Evolutionary conservation across 768 basidiomycete genomes (phyloP), one percentile per base, ranked within the genome.

Genomic region (Agrocybe pediades): DNA sequence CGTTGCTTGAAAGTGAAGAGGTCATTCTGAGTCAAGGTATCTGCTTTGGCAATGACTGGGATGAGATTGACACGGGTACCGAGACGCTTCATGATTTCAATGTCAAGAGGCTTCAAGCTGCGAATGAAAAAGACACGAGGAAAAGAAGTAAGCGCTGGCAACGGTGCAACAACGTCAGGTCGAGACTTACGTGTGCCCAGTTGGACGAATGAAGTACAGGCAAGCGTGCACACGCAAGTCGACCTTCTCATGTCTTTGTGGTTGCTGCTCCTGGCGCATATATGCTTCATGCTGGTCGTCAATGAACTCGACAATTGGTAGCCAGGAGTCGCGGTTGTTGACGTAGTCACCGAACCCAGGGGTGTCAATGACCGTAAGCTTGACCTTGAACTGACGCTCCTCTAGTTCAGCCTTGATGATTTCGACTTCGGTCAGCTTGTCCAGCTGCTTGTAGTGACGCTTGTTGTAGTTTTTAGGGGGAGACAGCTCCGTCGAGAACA

Each of bases 331-430:
- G 52, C 93, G 86, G 84, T 99, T 99, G 91, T 99, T 99, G 76
- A 99, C 96, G 66, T 98, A 98, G 88, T 99, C 97, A 30, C 97
- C 97, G 59, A 98, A 99, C 24, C 97, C 97, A 50, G 97, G 97
- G 9, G 96, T 98, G 73, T 99, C 97, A 60, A 99, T 96, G 69
- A 98, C 97, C 16, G 91, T 95, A 59, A 99, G 86, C 81, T 98
- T 98, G 80, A 98, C 95, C 74, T 95, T 96, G 86, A 98, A 98
- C 68, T 93, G 90, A 70, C 95, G 93, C 74, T 98, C 97, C 75
- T 98, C 97, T 20, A 99, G 85, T 76, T 98, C 96, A 13, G 96
- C 97, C 80, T 99, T 99, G 81, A 98, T 94, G 49, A 99, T 96
- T 68, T 98, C 97, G 53, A 97, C 90, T 75, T 98, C 96, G 20